Percentiles rank a stretch among this genome's conserved stretches.
Evolutionary conservation across 768 basidiomycete genomes (phyloP).

Genomic region (Tubosaeta brunneosetosa): DNA sequence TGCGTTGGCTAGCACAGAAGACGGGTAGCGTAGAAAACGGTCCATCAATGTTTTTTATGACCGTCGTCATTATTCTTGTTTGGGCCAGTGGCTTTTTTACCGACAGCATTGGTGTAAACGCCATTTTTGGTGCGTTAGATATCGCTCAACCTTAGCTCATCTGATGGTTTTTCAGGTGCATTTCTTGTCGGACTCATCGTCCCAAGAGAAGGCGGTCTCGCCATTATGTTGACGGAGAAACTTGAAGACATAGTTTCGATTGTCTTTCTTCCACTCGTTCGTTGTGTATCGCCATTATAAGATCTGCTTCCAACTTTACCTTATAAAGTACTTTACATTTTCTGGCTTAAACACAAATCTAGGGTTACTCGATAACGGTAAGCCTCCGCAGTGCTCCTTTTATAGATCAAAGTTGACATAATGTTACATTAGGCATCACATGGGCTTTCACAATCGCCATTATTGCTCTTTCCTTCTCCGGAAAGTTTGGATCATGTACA

Average conservation of each 20-base stretch:
- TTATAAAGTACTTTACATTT: constrained; percentile 76
- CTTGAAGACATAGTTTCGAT: constrained; percentile 91
- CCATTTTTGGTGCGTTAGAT: constrained; percentile 67
- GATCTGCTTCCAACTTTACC: neutral
- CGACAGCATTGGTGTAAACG: constrained; percentile 86
- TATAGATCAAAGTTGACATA: neutral
- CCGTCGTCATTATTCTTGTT: constrained; percentile 67
- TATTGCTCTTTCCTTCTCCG: constrained; percentile 69
- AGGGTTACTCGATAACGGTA: constrained; percentile 73
- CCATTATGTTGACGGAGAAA: constrained; percentile 85
- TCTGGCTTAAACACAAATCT: constrained; percentile 90
- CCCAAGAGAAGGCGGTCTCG: constrained; percentile 83
- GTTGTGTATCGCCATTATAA: neutral
- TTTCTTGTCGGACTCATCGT: constrained; percentile 80
- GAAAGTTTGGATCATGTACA: constrained; percentile 86
- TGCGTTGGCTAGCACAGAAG: constrained; percentile 67
- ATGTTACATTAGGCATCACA: constrained; percentile 47
- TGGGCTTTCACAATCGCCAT: constrained; percentile 90
- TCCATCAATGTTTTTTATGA: constrained; percentile 89
- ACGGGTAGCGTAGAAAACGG: constrained; percentile 80
- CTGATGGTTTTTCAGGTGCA: constrained; percentile 45
- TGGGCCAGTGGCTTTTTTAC: constrained; percentile 91
- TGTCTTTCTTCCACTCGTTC: constrained; percentile 80
- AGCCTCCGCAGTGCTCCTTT: neutral
- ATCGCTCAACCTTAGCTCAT: neutral